phyloP scores from a whole-genome alignment of 2,329 filamentous ascomycete genomes.

The Cryphonectria japonica region DNA sequence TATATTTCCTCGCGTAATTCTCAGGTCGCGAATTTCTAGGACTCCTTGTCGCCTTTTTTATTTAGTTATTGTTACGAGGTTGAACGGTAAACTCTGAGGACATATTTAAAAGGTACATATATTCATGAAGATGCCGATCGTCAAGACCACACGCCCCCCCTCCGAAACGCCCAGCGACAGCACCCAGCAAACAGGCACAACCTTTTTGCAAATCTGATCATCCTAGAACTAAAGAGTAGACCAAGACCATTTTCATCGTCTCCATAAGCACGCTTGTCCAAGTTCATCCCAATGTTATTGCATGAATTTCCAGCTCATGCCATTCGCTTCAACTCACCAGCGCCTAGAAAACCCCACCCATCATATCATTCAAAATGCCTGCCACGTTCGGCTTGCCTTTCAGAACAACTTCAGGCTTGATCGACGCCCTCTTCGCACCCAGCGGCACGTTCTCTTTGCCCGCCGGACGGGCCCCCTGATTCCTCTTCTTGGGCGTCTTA shows the following conservation, averaged over 20 bases:
- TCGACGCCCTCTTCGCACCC: conserved; percentile 57
- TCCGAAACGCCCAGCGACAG: neutral
- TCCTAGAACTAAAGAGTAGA: conserved; percentile 20
- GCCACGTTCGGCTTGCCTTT: conserved; percentile 70
- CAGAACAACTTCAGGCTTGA: conserved; percentile 65
- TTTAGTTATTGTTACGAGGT: no score
- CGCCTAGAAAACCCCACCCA: conserved; percentile 36
- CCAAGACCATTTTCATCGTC: conserved; percentile 11
- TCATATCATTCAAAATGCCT: conserved; percentile 78
- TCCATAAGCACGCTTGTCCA: conserved; percentile 4
- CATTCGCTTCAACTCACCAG: conserved; percentile 6
- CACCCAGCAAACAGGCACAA: neutral
- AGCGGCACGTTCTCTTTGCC: conserved; percentile 11
- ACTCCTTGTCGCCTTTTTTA: no score
- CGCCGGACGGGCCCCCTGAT: conserved; percentile 7
- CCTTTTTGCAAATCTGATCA: conserved; percentile 6
- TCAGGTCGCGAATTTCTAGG: neutral
- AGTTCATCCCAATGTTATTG: neutral
- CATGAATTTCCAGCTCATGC: neutral
- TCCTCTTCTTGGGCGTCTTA: conserved; percentile 31
- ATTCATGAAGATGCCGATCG: neutral
- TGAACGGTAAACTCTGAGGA: no score
- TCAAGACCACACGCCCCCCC: neutral
- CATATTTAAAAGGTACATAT: neutral
- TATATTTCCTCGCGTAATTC: neutral